Percentiles rank a stretch among this genome's conserved stretches.
Evolutionary conservation across 805 yeast species (phyloP).

Genomic region (Wickerhamiella cacticola): DNA sequence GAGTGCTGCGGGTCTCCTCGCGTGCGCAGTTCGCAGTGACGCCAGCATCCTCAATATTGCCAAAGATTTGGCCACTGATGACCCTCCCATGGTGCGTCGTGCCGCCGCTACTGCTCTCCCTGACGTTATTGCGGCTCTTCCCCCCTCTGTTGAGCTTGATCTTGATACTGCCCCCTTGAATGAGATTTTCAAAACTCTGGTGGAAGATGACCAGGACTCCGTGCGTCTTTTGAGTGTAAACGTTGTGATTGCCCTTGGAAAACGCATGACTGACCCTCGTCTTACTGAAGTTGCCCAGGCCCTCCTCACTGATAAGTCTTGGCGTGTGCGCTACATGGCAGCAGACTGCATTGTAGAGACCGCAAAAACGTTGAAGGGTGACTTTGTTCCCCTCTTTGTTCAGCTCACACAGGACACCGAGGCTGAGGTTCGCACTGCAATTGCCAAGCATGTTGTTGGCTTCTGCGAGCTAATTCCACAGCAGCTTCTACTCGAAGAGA

Average conservation of each 20-base stretch:
- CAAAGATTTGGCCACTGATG: slow-evolving; percentile 67
- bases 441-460: slow-evolving; percentile 77
- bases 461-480: slow-evolving; percentile 30
- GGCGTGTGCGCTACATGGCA: slow-evolving; percentile 98
- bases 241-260: slow-evolving; percentile 67
- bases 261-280: slow-evolving; percentile 22
- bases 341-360: slow-evolving; percentile 82
- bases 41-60: slow-evolving; percentile 48
- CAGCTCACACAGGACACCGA: slow-evolving; percentile 79
- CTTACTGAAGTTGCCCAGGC: slow-evolving; percentile 42
- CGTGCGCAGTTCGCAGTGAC: slow-evolving; percentile 39
- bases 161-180: slow-evolving; percentile 48
- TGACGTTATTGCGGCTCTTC: slow-evolving; percentile 47
- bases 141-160: slow-evolving; percentile 12
- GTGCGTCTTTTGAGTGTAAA: slow-evolving; percentile 86
- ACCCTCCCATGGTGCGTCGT: slow-evolving; percentile 95
- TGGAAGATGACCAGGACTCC: slow-evolving; percentile 84
- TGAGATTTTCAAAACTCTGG: slow-evolving; percentile 68
- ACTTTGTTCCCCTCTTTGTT: slow-evolving; percentile 57
- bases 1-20: slow-evolving; percentile 81
- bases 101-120: slow-evolving; percentile 86
- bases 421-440: slow-evolving; percentile 93
- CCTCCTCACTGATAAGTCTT: slow-evolving; percentile 75
- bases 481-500: slow-evolving; percentile 47
- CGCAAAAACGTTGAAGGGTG: slow-evolving; percentile 46